A percentile compares a stretch with the other conserved stretches of the same genome.
Evolutionary conservation across 306 rosid genomes (phyloP).

Genomic region (Glycine latifolia): DNA sequence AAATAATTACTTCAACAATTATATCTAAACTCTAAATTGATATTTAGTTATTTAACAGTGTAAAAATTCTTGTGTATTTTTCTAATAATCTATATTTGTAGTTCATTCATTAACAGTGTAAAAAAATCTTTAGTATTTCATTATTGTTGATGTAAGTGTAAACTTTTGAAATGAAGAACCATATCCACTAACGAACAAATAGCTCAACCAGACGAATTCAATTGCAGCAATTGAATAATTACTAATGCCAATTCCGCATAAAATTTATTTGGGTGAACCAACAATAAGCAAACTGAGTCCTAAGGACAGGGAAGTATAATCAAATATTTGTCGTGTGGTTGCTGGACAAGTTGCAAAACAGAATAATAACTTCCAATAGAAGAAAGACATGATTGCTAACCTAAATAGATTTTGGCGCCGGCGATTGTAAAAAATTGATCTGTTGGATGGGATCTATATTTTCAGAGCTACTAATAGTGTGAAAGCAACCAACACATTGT

Average conservation of each 20-base stretch:
- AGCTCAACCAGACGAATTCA: neutral
- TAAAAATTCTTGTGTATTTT: no score
- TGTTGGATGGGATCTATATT: no score
- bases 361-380: constrained; percentile 10
- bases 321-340: neutral
- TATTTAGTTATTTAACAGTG: no score
- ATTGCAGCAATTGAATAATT: neutral
- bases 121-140: neutral
- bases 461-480: no score
- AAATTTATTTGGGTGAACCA: neutral
- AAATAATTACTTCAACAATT: no score
- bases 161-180: constrained; percentile 21
- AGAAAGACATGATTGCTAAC: no score
- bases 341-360: constrained; percentile 6
- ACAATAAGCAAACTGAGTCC: neutral
- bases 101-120: no score
- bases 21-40: no score
- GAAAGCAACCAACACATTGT: no score
- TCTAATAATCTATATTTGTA: no score
- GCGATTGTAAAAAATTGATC: no score
- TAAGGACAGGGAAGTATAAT: neutral
- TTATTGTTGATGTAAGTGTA: constrained; percentile 35
- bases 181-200: neutral
- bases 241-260: neutral
- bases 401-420: no score